These are phyloP conservation scores for Grosmannia huntii DNA, from an alignment of 2,329 filamentous ascomycete species.

Conservation along the genomic window DNA sequence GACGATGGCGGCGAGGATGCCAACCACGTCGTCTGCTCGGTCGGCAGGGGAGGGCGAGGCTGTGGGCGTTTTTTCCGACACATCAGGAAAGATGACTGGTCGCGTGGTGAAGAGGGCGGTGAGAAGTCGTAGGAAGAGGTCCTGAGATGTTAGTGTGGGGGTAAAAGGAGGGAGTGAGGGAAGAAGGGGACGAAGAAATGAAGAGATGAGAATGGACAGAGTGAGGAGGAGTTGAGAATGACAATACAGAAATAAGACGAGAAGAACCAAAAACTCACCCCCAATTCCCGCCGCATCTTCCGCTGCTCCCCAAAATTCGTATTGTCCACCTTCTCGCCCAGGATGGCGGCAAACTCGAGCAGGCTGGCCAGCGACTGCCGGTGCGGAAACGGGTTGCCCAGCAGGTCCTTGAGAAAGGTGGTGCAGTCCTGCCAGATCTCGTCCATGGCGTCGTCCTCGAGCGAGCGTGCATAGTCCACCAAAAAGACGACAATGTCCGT, in stretches of 20 bases:
- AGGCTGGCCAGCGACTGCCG: constrained; percentile 77
- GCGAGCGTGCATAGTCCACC: constrained; percentile 75
- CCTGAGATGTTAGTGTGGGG: constrained; percentile 26
- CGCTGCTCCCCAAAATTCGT: constrained; percentile 93
- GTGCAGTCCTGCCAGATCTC: constrained; percentile 97
- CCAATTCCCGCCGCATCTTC: constrained; percentile 81
- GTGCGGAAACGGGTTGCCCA: constrained; percentile 90
- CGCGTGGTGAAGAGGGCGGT: constrained; percentile 91
- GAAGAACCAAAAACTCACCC: constrained; percentile 40
- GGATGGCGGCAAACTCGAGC: constrained; percentile 75
- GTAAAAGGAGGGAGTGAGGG: constrained; percentile 25
- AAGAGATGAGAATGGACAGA: not conserved
- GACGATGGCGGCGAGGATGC: constrained; percentile 65
- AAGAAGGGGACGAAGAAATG: not conserved
- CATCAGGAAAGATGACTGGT: constrained; percentile 58
- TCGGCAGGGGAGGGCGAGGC: constrained; percentile 21
- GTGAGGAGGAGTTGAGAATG: not conserved
- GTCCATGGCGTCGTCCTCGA: constrained; percentile 95
- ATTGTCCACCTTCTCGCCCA: constrained; percentile 94
- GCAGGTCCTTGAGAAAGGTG: constrained; percentile 74
- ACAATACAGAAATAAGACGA: not conserved
- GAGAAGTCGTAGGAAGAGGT: constrained; percentile 76
- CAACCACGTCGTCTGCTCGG: constrained; percentile 62
- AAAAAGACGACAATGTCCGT: constrained; percentile 78
- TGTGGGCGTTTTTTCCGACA: not conserved